Base-by-base conservation (phyloP, 148 eudicot species). In the Silene latifolia region DNA sequence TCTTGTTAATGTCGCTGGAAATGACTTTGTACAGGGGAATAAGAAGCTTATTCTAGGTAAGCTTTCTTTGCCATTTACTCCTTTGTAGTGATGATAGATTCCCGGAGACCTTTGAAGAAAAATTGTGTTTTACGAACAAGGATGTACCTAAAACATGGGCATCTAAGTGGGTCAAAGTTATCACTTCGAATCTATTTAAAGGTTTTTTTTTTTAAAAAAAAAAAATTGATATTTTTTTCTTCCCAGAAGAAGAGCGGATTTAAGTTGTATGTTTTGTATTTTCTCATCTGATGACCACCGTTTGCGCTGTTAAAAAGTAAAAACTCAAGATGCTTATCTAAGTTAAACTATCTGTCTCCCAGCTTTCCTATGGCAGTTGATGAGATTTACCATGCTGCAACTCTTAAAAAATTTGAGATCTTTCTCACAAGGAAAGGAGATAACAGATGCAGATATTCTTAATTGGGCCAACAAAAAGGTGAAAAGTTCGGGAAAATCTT, bases 351-450 rank as follows among this genome's bases (percentile, higher is more conserved):
- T 79, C 44, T 71, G 44, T 54, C 7, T 51, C 48, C 73, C 94
- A 93, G 98, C 98, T 69, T 91, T 91, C 68, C 85, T 93, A 25
- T 91, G 98, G 98, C 97, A 93, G 82, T 80, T 93, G 83, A 93
- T 93, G 98, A 88, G 97, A 82, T 93, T 91, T 82, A 77, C 79
- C 5, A 89, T 93, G 97, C 91, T 93, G 73, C 89, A 88, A 87
- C 87, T 93, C n/a, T 85, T 93, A 77, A 93, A 76, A 82, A 91
- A 93, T 82, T 74, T 93, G 80, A 91, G 91, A 83, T 86, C 89
- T 15, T 87, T 74, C 77, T 83, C 92, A 53, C 92, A 87, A 74
- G 98, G 97, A 62, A 93, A 82, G 81, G 98, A 93, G 84, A 89
- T 93, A 57, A 83, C 88, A 5, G 98, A 93, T 82, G 84, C 80